Evolutionary conservation across 257 asterid genomes (phyloP).

Genomic region (Ajuga chamaepitys): DNA sequence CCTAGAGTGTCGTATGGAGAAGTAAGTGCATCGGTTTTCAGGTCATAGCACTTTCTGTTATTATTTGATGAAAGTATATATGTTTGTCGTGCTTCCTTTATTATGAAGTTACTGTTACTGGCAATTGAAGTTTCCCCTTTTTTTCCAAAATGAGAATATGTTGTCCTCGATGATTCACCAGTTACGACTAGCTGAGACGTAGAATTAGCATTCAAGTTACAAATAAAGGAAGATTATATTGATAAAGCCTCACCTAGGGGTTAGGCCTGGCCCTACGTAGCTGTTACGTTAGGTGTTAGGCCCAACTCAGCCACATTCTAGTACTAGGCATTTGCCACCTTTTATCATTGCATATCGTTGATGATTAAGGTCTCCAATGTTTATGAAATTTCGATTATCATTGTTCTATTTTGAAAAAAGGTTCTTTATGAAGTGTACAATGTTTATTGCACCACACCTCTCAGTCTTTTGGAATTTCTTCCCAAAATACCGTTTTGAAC

Average conservation of each 20-base stretch:
- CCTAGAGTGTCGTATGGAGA: slow-evolving; percentile 90
- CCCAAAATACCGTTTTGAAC: too few relatives aligned
- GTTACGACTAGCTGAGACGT: background rate
- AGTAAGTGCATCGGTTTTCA: slow-evolving; percentile 37
- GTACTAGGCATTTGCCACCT: background rate
- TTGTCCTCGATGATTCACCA: background rate
- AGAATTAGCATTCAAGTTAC: background rate
- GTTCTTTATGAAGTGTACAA: background rate
- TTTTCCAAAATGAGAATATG: background rate
- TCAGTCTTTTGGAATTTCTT: too few relatives aligned
- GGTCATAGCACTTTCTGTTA: background rate
- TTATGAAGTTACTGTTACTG: background rate
- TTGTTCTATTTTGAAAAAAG: background rate
- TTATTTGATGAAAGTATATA: background rate
- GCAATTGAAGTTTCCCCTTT: background rate
- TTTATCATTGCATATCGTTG: background rate
- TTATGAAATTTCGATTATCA: background rate
- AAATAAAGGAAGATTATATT: background rate
- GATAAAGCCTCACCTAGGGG: too few relatives aligned
- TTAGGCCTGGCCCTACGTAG: too few relatives aligned
- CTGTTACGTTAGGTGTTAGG: too few relatives aligned
- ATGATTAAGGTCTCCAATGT: background rate
- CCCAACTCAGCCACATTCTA: too few relatives aligned
- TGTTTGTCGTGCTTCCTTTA: background rate
- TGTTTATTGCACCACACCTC: too few relatives aligned